A percentile compares a stretch with the other conserved stretches of the same genome.
These are phyloP conservation scores for Rubroboletus satanas DNA, from an alignment of 768 basidiomycete genomes.

Conservation along the genomic window DNA sequence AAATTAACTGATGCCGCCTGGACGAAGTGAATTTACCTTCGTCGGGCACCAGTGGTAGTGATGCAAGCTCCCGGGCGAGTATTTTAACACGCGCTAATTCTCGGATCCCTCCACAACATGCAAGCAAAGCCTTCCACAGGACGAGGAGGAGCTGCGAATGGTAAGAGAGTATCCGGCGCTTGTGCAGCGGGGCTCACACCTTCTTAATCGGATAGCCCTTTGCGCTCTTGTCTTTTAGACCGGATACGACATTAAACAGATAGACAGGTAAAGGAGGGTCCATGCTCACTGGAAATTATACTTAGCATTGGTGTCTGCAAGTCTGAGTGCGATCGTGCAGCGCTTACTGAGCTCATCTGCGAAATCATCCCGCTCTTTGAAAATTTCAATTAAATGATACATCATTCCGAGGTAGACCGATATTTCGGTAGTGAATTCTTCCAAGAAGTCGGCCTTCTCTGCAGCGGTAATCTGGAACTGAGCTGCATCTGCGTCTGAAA, in stretches of 20 bases:
- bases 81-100: constrained; percentile 82
- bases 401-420: constrained; percentile 93
- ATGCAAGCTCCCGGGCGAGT: constrained; percentile 80
- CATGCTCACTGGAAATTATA: constrained; percentile 71
- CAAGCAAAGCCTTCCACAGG: constrained; percentile 89
- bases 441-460: constrained; percentile 75
- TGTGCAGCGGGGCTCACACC: constrained; percentile 38
- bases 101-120: constrained; percentile 89
- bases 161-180: constrained; percentile 1
- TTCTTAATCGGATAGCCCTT: constrained; percentile 98
- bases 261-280: constrained; percentile 93
- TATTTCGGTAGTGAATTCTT: constrained; percentile 89
- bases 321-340: background rate
- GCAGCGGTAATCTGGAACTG: constrained; percentile 66
- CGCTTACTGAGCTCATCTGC: constrained; percentile 92
- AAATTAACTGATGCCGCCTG: constrained; percentile 2
- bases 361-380: constrained; percentile 90
- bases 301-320: constrained; percentile 4
- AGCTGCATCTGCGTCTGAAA: constrained; percentile 70
- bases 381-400: constrained; percentile 92
- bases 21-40: constrained; percentile 35
- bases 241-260: constrained; percentile 85
- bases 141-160: constrained; percentile 74
- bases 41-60: constrained; percentile 55
- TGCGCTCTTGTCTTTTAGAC: constrained; percentile 86